These are phyloP conservation scores for Sclerotiophoma versabilis DNA, from an alignment of 2,329 filamentous ascomycete genomes.

Conservation along the genomic window DNA sequence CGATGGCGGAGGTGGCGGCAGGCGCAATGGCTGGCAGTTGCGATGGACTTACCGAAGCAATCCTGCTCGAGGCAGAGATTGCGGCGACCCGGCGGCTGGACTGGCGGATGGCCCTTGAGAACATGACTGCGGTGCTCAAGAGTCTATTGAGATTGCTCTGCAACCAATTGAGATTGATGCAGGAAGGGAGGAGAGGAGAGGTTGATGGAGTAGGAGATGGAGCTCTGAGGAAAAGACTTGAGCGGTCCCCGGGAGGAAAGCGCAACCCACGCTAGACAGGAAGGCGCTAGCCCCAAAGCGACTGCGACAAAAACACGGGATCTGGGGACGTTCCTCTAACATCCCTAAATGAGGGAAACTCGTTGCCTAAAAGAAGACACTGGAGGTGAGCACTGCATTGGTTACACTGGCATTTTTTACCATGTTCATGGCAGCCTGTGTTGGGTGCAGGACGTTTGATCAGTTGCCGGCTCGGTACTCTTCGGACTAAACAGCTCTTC, in stretches of 20 bases:
- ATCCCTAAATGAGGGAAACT: background rate
- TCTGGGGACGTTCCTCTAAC: slow-evolving; percentile 7
- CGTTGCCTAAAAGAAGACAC: no score
- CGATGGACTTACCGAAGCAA: slow-evolving; percentile 86
- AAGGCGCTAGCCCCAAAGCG: slow-evolving; percentile 30
- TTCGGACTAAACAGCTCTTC: slow-evolving; percentile 2
- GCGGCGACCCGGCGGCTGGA: slow-evolving; percentile 93
- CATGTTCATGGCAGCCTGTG: background rate
- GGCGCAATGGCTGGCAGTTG: slow-evolving; percentile 51
- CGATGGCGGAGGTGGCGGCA: slow-evolving; percentile 45
- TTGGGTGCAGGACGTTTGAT: background rate
- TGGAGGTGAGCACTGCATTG: no score
- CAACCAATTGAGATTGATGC: slow-evolving; percentile 55
- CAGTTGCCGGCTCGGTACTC: background rate
- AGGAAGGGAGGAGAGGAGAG: slow-evolving; percentile 50
- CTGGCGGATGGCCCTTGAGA: slow-evolving; percentile 97
- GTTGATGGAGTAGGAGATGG: slow-evolving; percentile 48
- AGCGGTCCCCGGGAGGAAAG: slow-evolving; percentile 41
- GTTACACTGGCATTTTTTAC: no score
- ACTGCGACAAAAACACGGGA: slow-evolving; percentile 13
- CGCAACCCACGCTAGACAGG: slow-evolving; percentile 26
- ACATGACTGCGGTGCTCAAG: slow-evolving; percentile 72
- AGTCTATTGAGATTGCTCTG: slow-evolving; percentile 51
- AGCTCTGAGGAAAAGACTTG: slow-evolving; percentile 34
- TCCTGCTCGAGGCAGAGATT: slow-evolving; percentile 89